Evolutionary conservation across 208 protist species (phyloP).

Genomic region (Porcisia hertigi): DNA sequence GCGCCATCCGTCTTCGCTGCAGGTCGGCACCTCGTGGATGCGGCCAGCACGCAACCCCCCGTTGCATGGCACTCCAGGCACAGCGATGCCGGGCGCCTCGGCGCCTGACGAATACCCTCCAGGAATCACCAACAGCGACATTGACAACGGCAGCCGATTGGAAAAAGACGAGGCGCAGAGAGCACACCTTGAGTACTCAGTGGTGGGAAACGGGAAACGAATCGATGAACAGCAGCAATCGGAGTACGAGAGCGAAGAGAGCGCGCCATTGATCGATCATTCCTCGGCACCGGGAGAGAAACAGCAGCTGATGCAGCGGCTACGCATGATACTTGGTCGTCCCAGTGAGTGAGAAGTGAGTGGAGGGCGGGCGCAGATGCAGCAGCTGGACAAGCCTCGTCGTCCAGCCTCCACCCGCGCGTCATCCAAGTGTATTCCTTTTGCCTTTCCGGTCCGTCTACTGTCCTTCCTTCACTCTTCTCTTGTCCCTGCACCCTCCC

Average conservation of each 20-base stretch:
- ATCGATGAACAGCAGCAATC: not conserved
- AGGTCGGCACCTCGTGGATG: not conserved
- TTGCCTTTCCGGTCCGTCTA: no score
- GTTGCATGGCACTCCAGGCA: not conserved
- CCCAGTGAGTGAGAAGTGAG: slow-evolving; percentile 6
- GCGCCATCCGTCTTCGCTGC: not conserved
- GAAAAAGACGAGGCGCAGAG: not conserved
- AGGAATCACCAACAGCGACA: not conserved
- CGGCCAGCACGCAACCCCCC: not conserved
- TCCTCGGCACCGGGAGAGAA: slow-evolving; percentile 2
- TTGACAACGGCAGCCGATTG: not conserved
- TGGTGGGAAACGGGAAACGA: not conserved
- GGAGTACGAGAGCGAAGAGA: not conserved
- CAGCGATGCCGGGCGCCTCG: not conserved
- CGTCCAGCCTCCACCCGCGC: not conserved
- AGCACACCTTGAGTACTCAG: not conserved
- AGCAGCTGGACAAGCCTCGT: not conserved
- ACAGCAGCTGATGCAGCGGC: slow-evolving; percentile 29
- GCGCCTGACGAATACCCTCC: not conserved
- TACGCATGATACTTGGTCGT: slow-evolving; percentile 19
- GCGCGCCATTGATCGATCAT: not conserved
- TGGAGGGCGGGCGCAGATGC: not conserved
- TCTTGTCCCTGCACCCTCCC: no score
- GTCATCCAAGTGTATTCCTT: no score
- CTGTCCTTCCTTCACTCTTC: no score